Percentiles rank a stretch among this genome's conserved stretches.
phyloP scores from a whole-genome alignment of 768 basidiomycete genomes.

The Tephrocybe sp. region DNA sequence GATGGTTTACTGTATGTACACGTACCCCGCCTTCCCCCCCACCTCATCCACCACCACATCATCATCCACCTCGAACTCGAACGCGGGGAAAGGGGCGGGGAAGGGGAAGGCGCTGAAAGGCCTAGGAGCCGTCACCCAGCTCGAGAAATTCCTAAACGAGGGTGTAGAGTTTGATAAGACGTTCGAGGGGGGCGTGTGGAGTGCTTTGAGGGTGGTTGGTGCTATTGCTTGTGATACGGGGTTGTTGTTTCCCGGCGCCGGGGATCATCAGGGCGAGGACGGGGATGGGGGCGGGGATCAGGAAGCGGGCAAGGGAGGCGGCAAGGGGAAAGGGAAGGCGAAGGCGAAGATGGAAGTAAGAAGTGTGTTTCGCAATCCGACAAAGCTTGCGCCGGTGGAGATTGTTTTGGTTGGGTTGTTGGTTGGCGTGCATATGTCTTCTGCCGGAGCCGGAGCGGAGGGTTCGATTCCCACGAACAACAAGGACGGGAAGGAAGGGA shows the following conservation, averaged over 20 bases:
- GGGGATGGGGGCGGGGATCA: too few species aligned
- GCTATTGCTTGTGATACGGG: slow-evolving; percentile 8
- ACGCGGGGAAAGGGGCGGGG: too few species aligned
- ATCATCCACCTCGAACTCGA: too few species aligned
- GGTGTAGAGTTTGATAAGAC: not conserved
- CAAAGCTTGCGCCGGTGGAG: slow-evolving; percentile 67
- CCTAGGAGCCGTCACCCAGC: slow-evolving; percentile 3
- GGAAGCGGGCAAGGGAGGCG: too few species aligned
- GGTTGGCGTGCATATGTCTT: slow-evolving; percentile 50
- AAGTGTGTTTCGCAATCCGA: slow-evolving; percentile 33
- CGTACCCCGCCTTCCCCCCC: slow-evolving; percentile 26
- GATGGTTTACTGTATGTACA: slow-evolving; percentile 49
- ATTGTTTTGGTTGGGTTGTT: slow-evolving; percentile 57
- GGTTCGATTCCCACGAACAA: not conserved
- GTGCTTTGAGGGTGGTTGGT: slow-evolving; percentile 8
- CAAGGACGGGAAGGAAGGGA: not conserved
- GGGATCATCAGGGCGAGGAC: too few species aligned
- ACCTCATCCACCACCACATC: slow-evolving; percentile 32
- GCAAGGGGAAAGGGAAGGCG: not conserved
- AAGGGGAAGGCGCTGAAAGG: slow-evolving; percentile 59
- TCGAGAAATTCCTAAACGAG: slow-evolving; percentile 27
- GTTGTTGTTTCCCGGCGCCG: too few species aligned
- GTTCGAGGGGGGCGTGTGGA: slow-evolving; percentile 3
- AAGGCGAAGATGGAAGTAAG: slow-evolving; percentile 30
- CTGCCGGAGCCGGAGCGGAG: slow-evolving; percentile 16